Evolutionary conservation across 179 eudicot species (phyloP).

Genomic region (Vitellaria paradoxa): DNA sequence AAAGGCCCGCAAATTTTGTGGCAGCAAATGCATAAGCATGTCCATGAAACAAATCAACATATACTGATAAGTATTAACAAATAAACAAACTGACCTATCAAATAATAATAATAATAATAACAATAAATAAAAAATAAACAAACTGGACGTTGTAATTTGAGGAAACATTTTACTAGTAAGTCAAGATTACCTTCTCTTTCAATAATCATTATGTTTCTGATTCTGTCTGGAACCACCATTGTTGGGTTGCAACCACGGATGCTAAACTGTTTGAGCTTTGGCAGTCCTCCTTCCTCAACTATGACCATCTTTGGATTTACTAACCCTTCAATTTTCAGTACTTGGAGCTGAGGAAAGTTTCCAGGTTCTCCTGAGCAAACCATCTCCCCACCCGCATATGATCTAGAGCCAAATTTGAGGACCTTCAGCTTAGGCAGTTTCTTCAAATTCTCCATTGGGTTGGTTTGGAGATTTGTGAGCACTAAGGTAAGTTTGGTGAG

Average conservation of each 20-base stretch:
- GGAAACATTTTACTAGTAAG: too few relatives aligned
- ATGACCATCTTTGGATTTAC: background rate
- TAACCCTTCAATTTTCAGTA: background rate
- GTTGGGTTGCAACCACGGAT: background rate
- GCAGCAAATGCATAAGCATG: too few relatives aligned
- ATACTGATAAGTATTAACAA: too few relatives aligned
- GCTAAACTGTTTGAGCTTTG: constrained; percentile 1
- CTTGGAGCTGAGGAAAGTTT: constrained; percentile 9
- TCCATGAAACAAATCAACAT: too few relatives aligned
- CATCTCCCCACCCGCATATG: background rate
- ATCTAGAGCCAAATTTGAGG: background rate
- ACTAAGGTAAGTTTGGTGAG: constrained; percentile 5
- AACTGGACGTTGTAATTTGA: too few relatives aligned
- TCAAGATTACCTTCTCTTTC: too few relatives aligned
- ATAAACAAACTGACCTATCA: too few relatives aligned
- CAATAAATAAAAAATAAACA: too few relatives aligned
- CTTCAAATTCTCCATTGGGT: background rate
- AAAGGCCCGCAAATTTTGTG: too few relatives aligned
- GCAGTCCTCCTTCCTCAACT: constrained; percentile 14
- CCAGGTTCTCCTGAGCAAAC: background rate
- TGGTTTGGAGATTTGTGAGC: background rate
- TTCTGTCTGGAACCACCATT: constrained; percentile 3
- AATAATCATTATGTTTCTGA: background rate
- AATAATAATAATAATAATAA: too few relatives aligned
- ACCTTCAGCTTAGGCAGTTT: constrained; percentile 9